Evolutionary conservation across 2,329 filamentous ascomycete species (phyloP), one percentile per base, ranked within the genome.

Genomic region (Trichoderma guizhouense): DNA sequence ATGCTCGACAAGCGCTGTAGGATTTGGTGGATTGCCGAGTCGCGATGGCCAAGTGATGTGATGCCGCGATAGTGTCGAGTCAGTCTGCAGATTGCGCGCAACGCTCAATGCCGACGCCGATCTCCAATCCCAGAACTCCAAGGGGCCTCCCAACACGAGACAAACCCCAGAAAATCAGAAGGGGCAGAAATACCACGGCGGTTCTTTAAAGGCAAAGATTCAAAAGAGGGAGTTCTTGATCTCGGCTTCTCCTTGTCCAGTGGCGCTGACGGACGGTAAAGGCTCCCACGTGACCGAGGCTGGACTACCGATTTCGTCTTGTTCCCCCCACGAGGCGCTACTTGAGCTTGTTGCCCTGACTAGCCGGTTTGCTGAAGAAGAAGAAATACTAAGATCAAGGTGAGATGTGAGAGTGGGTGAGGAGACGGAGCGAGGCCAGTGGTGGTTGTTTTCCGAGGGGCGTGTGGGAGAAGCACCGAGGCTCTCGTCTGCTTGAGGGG

Each of bases 261-360:
- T 64, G 68, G 68, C 68, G 68, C 68, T 55, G 58, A 12, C 30
- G 39, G 58, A 12, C 30, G 39, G 57, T n/a, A 39, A 39, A 28
- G 43, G 28, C 66, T 30, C 51, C 62, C 68, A 71, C 68, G 68
- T 71, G 68, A 71, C 68, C 68, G 55, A 28, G 55, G 66, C 30
- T 32, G 26, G 15, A 34, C 39, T 66, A 39, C 66, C 57, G 53
- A 53, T 53, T 53, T 53, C 47, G 36, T 61, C 43, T 58, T 60
- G 67, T 62, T 53, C 18, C 61, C 55, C 47, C 68, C 51, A 57
- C 66, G 55, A 64, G 68, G 39, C 68, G 58, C 60, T 57, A 36
- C 39, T 55, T n/a, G 58, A 58, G 32, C 47, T 57, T 69, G 67
- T 58, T 34, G 67, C 67, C 67, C 67, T 69, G 67, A 69, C 67